Base-by-base conservation (phyloP, 257 asterid species). In the Salvia miltiorrhiza region DNA sequence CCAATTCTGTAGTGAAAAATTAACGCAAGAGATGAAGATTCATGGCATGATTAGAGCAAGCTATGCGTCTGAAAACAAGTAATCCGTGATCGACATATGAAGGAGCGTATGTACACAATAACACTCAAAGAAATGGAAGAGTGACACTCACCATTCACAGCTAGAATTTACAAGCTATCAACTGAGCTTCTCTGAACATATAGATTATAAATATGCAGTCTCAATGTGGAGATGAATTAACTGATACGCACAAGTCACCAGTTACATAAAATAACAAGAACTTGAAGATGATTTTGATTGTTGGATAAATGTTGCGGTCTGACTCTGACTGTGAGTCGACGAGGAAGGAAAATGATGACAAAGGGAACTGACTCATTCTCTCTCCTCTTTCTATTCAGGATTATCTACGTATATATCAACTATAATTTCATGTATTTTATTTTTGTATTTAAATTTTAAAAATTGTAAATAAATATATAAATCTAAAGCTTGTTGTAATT, bases 101-200 rank as follows among this genome's bases (percentile, higher is more conserved):
- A 55, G 37, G 37, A 44, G 55, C n/a, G 14, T 41, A 3, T 7
- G 45, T 11, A 40, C n/a, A 40, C 7, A 4, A 17, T 10, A 30
- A 16, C 60, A 19, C 43, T 65, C 41, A 49, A 61, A 24, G 32
- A 37, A 35, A 50, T 17, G 9, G 7, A 52, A 37, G 63, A 60
- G 35, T 33, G 63, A 60, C 44, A n/a, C n/a, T 0, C 26, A 63
- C 70, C 23, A 48, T 48, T 47, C 14, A 50, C 68, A 70, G 67
- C 68, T 32, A 7, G 19, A 61, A 50, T 58, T 48, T 26, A 4
- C 41, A 33, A n/a, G 41, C 50, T 47, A 30, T 17, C 59, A 69
- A 56, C 43, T 56, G 23, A 3, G 73, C 49, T 7, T 5, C 19
- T 7, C 44, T 39, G 17, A 10, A 0, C 3, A 26, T 26, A 26